Conservation (phyloP, 441 rosid genomes). For the Eruca vesicaria region DNA sequence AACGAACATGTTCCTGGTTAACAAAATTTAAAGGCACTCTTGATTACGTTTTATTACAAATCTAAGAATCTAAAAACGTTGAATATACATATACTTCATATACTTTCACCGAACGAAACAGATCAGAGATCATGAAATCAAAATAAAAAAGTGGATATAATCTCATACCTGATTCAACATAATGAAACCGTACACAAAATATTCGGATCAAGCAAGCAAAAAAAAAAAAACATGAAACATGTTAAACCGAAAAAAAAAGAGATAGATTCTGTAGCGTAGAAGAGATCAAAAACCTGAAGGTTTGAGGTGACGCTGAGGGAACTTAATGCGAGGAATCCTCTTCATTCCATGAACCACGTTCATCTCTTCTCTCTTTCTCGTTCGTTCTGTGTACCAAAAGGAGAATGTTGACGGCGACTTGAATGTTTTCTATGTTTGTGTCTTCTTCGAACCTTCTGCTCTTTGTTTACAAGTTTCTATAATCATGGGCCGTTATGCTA, state of each 20-base stretch:
- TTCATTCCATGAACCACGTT: conserved; percentile 56
- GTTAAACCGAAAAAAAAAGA: background rate
- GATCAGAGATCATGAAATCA: background rate
- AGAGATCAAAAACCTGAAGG: conserved; percentile 41
- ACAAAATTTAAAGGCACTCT: background rate
- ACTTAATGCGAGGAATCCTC: conserved; percentile 79
- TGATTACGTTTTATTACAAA: background rate
- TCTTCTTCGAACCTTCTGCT: conserved; percentile 1
- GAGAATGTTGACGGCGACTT: conserved; percentile 33
- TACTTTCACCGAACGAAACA: background rate
- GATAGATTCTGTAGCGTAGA: background rate
- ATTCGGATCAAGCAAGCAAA: background rate
- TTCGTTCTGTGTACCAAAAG: background rate
- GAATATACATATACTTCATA: background rate
- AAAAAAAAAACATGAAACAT: background rate
- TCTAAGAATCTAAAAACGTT: background rate
- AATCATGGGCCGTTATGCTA: background rate
- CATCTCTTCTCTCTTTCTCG: conserved; percentile 39
- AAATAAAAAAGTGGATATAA: background rate
- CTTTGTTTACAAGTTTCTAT: background rate
- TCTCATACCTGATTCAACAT: background rate
- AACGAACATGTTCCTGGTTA: background rate
- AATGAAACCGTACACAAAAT: background rate
- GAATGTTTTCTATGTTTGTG: background rate
- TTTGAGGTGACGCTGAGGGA: conserved; percentile 58